Evolutionary conservation across 2,329 filamentous ascomycete species (phyloP).

Genomic region (Achaetomium macrosporum): DNA sequence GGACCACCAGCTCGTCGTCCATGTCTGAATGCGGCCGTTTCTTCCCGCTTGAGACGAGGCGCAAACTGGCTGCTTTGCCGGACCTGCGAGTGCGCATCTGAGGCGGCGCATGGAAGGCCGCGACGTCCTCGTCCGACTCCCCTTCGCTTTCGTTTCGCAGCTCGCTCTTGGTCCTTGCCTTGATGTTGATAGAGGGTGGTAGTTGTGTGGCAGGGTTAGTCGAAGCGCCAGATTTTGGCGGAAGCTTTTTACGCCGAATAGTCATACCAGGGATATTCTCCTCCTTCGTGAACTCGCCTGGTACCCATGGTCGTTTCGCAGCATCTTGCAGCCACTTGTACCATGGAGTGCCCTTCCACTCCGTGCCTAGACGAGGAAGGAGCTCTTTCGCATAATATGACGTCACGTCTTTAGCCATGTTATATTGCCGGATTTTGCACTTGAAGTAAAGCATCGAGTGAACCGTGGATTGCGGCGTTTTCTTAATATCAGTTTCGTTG

Average conservation of each 20-base stretch:
- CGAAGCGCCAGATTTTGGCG: not conserved
- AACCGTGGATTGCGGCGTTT: conserved; percentile 27
- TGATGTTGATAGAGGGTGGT: conserved; percentile 11
- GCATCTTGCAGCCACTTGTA: conserved; percentile 32
- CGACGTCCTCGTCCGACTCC: conserved; percentile 19
- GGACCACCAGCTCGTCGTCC: conserved; percentile 34
- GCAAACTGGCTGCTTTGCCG: conserved; percentile 42
- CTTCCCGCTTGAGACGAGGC: conserved; percentile 36
- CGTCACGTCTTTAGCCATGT: conserved; percentile 34
- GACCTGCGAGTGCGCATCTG: conserved; percentile 32
- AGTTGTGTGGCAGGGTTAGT: conserved; percentile 9
- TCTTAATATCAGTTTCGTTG: conserved; percentile 27
- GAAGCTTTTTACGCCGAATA: conserved; percentile 24
- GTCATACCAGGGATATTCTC: conserved; percentile 24
- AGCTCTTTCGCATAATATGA: conserved; percentile 41
- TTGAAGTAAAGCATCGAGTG: conserved; percentile 32
- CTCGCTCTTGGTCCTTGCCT: conserved; percentile 25
- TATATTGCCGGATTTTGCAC: conserved; percentile 38
- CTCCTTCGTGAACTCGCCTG: conserved; percentile 23
- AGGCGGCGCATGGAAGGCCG: not conserved
- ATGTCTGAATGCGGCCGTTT: conserved; percentile 39
- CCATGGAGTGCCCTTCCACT: conserved; percentile 31
- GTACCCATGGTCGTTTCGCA: conserved; percentile 27
- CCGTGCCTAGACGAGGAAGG: conserved; percentile 30
- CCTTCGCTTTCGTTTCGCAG: conserved; percentile 14